Conservation (phyloP, 2,329 filamentous ascomycete genomes). For the Aspergillus thermomutatus region DNA sequence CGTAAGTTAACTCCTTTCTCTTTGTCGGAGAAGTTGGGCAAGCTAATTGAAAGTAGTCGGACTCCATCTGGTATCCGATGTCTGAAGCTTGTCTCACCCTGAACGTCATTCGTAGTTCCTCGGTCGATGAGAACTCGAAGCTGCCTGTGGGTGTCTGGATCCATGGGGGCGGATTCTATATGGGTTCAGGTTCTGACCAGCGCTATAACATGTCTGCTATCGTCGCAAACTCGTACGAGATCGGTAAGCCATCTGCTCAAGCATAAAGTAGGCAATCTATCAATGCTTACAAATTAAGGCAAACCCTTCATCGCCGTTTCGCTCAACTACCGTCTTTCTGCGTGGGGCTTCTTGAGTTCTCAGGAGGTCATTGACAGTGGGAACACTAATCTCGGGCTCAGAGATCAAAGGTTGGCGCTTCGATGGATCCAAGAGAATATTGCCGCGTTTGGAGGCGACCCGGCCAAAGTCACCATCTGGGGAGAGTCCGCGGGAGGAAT, state of each 20-base stretch:
- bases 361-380: slow-evolving; percentile 41
- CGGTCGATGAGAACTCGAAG: slow-evolving; percentile 33
- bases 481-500: slow-evolving; percentile 56
- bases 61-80: slow-evolving; percentile 34
- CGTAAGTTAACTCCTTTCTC: slow-evolving; percentile 23
- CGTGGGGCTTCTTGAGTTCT: slow-evolving; percentile 53
- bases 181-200: slow-evolving; percentile 50
- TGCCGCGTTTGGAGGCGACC: slow-evolving; percentile 32
- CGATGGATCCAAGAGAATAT: slow-evolving; percentile 39
- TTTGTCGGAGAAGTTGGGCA: background rate
- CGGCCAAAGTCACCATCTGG: slow-evolving; percentile 45
- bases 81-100: slow-evolving; percentile 61
- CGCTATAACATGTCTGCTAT: slow-evolving; percentile 63
- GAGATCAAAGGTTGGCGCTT: slow-evolving; percentile 36
- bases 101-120: slow-evolving; percentile 55
- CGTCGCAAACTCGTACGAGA: slow-evolving; percentile 51
- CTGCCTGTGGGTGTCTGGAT: slow-evolving; percentile 62
- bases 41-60: slow-evolving; percentile 20
- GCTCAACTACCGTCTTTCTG: slow-evolving; percentile 53
- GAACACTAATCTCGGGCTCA: slow-evolving; percentile 56
- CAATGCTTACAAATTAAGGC: slow-evolving; percentile 7
- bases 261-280: background rate
- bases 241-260: slow-evolving; percentile 26
- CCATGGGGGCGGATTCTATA: slow-evolving; percentile 54
- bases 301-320: slow-evolving; percentile 54